Evolutionary conservation across 805 yeast species (phyloP), one percentile per base, ranked within the genome.

Genomic region (Ogataea populi-albae): DNA sequence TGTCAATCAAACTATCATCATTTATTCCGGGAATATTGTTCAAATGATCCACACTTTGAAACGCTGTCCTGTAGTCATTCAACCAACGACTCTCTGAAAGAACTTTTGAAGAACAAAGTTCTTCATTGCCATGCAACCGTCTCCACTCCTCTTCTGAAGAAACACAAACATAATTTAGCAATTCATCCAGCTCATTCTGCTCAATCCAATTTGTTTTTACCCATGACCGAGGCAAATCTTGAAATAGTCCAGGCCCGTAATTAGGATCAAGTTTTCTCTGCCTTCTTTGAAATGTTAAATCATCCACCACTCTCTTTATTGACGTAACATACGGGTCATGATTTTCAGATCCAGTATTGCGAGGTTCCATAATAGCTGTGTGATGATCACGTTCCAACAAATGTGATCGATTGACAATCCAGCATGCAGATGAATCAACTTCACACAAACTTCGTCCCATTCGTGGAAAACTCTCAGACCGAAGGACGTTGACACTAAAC

Each of bases 381-480:
- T 82, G 88, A 4, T 76, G 45, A 34, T 71, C 63, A 21, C 78
- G 52, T 38, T 69, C 70, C 4, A 46, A 49, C 7, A 80, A 30
- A 0, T 61, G 61, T 1, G 49, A 35, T 17, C 88, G 59, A 53
- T 89, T 88, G 6, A 61, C 21, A 9, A 91, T 81, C 55, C 70
- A 62, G n/a, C 64, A 68, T 0, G 87, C 79, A 5, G 67, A 47
- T 1, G 81, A 61, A 55, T 91, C 97, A 10, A 88, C 52, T 54
- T 91, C 98, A 4, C 87, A 53, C 7, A 79, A 61, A 4, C 81
- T 68, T 40, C 75, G 65, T 0, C 88, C 83, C 35, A 78, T 73
- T 39, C 94, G 61, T 1, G 73, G 70, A 38, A 62, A 69, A 3
- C 31, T 39, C 0, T 43, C 53, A 3, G 46, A 17, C 8, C 53